Evolutionary conservation across 352 stramenopile species (phyloP).

Genomic region (Phytophthora cactorum): DNA sequence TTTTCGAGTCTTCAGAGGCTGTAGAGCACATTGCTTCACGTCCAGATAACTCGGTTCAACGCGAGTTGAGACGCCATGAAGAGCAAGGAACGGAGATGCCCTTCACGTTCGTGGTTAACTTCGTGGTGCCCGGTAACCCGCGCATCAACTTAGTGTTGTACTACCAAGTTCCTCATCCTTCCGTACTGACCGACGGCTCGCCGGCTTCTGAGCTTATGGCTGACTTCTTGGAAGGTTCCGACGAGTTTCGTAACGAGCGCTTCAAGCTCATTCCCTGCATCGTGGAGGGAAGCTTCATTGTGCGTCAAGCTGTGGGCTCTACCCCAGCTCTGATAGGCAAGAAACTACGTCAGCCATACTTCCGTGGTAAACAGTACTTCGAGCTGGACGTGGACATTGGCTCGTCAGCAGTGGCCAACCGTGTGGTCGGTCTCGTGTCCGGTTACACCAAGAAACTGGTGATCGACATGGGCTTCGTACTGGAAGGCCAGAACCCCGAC

Average conservation of each 20-base stretch:
- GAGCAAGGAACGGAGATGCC: conserved; percentile 68
- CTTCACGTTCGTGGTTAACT: conserved; percentile 85
- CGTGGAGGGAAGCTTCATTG: conserved; percentile 82
- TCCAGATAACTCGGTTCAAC: conserved; percentile 68
- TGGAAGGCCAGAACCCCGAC: conserved; percentile 68
- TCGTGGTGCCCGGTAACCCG: conserved; percentile 69
- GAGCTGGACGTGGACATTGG: conserved; percentile 79
- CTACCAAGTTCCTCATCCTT: conserved; percentile 66
- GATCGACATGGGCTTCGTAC: conserved; percentile 83
- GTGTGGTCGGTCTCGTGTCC: conserved; percentile 70
- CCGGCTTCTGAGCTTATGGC: conserved; percentile 75
- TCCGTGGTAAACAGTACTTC: conserved; percentile 72
- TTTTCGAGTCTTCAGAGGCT: conserved; percentile 60
- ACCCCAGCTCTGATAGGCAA: conserved; percentile 79
- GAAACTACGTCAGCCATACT: conserved; percentile 74
- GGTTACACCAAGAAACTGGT: conserved; percentile 85
- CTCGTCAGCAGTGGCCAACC: conserved; percentile 76
- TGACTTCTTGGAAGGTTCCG: conserved; percentile 74
- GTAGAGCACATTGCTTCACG: conserved; percentile 71
- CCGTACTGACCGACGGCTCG: conserved; percentile 58
- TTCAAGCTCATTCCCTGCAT: conserved; percentile 88
- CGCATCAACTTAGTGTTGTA: conserved; percentile 74
- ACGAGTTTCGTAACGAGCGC: conserved; percentile 81
- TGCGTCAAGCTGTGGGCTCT: conserved; percentile 76
- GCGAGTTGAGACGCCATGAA: conserved; percentile 62